These are phyloP conservation scores for Boletus vinaceobasis DNA, from an alignment of 768 basidiomycete genomes.

Conservation along the genomic window DNA sequence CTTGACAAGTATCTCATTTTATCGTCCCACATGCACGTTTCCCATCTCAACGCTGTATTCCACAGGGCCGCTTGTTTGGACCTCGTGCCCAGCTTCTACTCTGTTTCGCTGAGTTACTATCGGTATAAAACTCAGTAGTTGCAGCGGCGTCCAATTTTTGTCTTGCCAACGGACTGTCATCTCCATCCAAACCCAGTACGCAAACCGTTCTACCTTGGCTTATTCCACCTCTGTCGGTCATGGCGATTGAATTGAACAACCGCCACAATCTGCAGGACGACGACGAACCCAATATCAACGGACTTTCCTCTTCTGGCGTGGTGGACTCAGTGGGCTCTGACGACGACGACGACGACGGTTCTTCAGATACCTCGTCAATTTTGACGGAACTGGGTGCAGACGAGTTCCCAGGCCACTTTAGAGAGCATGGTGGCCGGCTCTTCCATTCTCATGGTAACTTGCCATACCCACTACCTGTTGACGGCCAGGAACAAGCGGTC, in stretches of 20 bases:
- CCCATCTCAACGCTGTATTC: constrained; percentile 24
- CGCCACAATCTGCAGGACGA: constrained; percentile 21
- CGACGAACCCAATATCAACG: constrained; percentile 10
- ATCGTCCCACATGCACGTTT: constrained; percentile 14
- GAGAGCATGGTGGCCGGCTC: constrained; percentile 55
- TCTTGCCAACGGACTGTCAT: constrained; percentile 36
- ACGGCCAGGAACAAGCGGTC: constrained; percentile 67
- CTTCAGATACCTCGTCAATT: constrained; percentile 41
- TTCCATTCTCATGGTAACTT: constrained; percentile 62
- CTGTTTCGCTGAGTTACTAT: constrained; percentile 40
- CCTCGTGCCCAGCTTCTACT: constrained; percentile 38
- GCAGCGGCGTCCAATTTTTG: constrained; percentile 37
- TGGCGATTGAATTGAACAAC: constrained; percentile 30
- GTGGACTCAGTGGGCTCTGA: constrained; percentile 12
- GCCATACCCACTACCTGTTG: constrained; percentile 73
- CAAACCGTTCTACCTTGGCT: constrained; percentile 10
- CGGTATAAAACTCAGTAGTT: constrained; percentile 38
- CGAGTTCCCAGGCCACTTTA: constrained; percentile 61
- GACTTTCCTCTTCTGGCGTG: constrained; percentile 8
- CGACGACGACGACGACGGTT: constrained; percentile 36
- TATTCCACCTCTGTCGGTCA: constrained; percentile 10
- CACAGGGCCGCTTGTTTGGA: constrained; percentile 32
- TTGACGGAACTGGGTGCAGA: constrained; percentile 46
- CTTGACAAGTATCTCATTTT: constrained; percentile 16
- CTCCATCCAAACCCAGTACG: constrained; percentile 26